Evolutionary conservation across 2,329 filamentous ascomycete species (phyloP).

Genomic region (Colletotrichum simmondsii): DNA sequence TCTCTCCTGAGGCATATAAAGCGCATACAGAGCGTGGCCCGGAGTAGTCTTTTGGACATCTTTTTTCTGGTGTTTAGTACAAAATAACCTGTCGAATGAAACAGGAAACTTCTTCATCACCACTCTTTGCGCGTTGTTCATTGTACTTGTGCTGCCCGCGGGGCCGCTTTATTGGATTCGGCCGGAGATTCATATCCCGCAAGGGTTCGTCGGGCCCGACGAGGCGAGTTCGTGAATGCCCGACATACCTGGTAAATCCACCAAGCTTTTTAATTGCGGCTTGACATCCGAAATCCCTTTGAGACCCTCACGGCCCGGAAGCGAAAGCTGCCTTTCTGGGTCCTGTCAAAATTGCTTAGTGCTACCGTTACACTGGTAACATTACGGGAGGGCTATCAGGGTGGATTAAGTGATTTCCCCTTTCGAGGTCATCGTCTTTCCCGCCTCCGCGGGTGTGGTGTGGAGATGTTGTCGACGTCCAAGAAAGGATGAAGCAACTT

Average conservation of each 20-base stretch:
- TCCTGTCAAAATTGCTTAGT: slow-evolving; percentile 27
- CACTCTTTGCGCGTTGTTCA: neutral
- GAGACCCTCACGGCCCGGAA: neutral
- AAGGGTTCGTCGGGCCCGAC: neutral
- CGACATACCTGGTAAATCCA: slow-evolving; percentile 12
- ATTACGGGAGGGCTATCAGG: slow-evolving; percentile 1
- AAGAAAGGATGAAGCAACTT: neutral
- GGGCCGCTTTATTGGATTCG: neutral
- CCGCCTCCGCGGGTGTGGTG: neutral
- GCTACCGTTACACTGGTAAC: slow-evolving; percentile 20
- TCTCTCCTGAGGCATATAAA: slow-evolving; percentile 15
- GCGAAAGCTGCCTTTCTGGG: neutral
- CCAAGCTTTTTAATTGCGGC: slow-evolving; percentile 15
- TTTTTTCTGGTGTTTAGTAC: slow-evolving; percentile 19
- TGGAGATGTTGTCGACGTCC: neutral
- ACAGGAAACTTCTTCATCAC: neutral
- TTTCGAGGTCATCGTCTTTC: neutral
- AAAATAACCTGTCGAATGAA: slow-evolving; percentile 14
- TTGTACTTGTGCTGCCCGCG: neutral
- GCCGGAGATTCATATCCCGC: neutral
- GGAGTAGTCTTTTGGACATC: neutral
- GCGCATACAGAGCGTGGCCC: slow-evolving; percentile 11
- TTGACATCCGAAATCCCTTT: neutral
- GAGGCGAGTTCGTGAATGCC: neutral
- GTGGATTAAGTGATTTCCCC: neutral